Evolutionary conservation across 768 basidiomycete genomes (phyloP), one percentile per base, ranked within the genome.

Genomic region (Leccinum obscurum): DNA sequence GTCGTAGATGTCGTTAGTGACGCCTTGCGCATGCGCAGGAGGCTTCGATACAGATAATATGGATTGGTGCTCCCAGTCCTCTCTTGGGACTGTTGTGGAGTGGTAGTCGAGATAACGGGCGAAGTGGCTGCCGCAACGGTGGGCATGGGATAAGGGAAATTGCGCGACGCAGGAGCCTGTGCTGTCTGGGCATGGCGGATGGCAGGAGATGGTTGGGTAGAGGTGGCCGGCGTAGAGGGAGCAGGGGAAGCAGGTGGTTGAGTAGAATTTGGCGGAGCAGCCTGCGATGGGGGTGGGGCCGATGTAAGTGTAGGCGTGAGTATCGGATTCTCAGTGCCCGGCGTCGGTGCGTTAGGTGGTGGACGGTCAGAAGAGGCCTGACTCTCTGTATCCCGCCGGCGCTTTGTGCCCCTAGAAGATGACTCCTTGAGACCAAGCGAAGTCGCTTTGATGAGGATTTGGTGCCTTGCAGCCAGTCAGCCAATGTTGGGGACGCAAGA

Each of bases 371-470:
- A 59, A 13, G 66, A 55, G 14, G 61, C 20, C 24, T 74, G 72
- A n/a, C 75, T 75, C 3, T 80, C 76, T 24, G 74, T 67, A 51
- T 81, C 82, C 48, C 84, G 81, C 48, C 83, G 80, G 49, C 89
- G 81, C 66, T 90, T 90, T 32, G 78, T 77, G 6, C 82, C 86
- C 48, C 87, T 74, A 1, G 81, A 81, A 17, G 89, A 85, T 63
- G 87, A 90, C 65, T 89, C 88, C 72, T 92, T 92, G 52, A 93
- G 77, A 10, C 89, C 88, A 17, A 93, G 72, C n/a, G 81, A 77
- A 2, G 88, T 93, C 2, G 90, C 92, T 73, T 91, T 92, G 61
- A 92, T 83, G 35, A 92, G 76, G 57, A 93, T 92, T 70, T 93
- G 91, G 66, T 92, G 90, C 68, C 91, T 93, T 55, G 22, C 1